Evolutionary conservation across 108 stramenopile genomes (phyloP), one percentile per base, ranked within the genome.

Genomic region (Schizochytrium sp.): DNA sequence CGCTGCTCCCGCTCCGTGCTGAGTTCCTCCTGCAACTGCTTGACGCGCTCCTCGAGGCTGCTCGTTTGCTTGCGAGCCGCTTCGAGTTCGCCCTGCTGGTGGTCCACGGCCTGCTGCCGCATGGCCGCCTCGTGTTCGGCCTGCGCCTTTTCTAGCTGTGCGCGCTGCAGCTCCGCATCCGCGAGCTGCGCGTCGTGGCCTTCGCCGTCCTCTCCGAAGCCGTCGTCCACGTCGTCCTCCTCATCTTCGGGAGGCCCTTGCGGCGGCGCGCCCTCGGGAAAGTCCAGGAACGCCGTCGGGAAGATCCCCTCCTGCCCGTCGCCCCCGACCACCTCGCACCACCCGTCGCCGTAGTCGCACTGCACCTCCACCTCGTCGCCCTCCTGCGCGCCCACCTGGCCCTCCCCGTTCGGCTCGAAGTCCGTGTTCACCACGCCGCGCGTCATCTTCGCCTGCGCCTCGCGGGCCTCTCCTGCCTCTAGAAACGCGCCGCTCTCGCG

Each of bases 401-500:
- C 76, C 25, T 83, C 76, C 51, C 48, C 76, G 76, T 83, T 45
- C 6, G 76, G 76, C 43, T 47, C 45, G 76, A 83, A 83, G 16
- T 47, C 76, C 51, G 76, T 83, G 76, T 83, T 83, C 51, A 83
- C 76, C 76, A 83, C 23, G 45, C 76, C 76, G 45, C 51, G 76
- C 45, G 51, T 53, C 76, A 83, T 83, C 76, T 83, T 83, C 19
- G 21, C 25, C 14, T n/a, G 41, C 25, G 25, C 63, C 34, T 34
- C 34, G 34, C 34, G 34, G 2, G 34, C 34, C 34, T 34, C 2
- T 2, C 34, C 2, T 2, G 34, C 34, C 34, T 34, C 34, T 2
- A 34, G 2, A 34, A n/a, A n/a, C 34, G 34, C 34, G 34, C 34
- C 34, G 34, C 34, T 1, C 1, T 2, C 34, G 34, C 34, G 34